Percentiles rank a stretch among this genome's conserved stretches.
Conservation (phyloP, 768 basidiomycete species). For the Baorangia bicolor region DNA sequence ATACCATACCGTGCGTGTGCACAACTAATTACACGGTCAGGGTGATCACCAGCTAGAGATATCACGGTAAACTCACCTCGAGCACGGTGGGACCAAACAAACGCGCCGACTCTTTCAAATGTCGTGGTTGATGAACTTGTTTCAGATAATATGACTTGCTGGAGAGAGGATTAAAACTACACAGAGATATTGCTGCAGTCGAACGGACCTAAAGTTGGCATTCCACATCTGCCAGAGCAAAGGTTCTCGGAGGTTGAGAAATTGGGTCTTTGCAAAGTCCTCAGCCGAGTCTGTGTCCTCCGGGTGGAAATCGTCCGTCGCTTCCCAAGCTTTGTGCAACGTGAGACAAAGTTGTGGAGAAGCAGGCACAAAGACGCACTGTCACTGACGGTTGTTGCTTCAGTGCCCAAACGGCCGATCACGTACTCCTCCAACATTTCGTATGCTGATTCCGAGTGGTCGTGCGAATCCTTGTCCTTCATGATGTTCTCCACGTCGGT, state of each 20-base stretch:
- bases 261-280: constrained; percentile 88
- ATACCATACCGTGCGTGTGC: constrained; percentile 90
- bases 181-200: neutral
- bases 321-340: constrained; percentile 71
- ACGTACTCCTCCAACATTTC: constrained; percentile 87
- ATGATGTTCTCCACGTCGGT: constrained; percentile 79
- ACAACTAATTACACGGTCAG: constrained; percentile 45
- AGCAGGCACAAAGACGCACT: constrained; percentile 45
- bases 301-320: constrained; percentile 86
- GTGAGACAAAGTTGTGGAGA: constrained; percentile 8
- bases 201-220: constrained; percentile 73
- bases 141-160: constrained; percentile 95
- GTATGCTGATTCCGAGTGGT: constrained; percentile 89
- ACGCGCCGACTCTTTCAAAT: constrained; percentile 77
- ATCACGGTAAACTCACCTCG: constrained; percentile 52
- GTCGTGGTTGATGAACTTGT: constrained; percentile 96
- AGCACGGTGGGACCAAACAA: constrained; percentile 81
- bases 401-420: constrained; percentile 78
- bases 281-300: constrained; percentile 79
- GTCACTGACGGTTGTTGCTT: constrained; percentile 73
- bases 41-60: neutral
- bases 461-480: constrained; percentile 78
- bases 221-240: constrained; percentile 85
- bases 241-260: constrained; percentile 87
- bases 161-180: constrained; percentile 5